Evolutionary conservation across 768 basidiomycete genomes (phyloP), one percentile per base, ranked within the genome.

Genomic region (Collybiopsis luxurians): DNA sequence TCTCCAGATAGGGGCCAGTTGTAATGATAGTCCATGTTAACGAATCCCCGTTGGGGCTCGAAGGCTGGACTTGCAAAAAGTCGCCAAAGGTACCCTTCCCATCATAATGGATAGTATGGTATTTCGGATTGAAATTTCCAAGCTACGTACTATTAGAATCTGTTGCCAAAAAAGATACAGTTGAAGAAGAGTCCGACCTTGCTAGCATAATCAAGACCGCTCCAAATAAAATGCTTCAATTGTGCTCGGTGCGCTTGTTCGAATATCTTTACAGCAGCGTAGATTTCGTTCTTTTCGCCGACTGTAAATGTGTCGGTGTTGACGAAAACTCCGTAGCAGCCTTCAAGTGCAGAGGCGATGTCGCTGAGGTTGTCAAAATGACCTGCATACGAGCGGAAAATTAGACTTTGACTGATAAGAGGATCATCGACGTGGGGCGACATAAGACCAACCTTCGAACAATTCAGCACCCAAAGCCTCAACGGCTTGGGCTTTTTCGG

Each of bases 81-180:
- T 77, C 77, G 7, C 65, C 66, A 1, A 78, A 72, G 15, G 72
- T 69, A 1, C 74, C 77, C 61, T 78, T 78, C 2, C 64, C 76
- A 53, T 77, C 74, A 61, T 71, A 69, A 57, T 78, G 76, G 38
- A 72, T 75, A n/a, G 67, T 63, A 43, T 67, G 67, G 63, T 78
- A 77, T 28, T 64, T 40, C 17, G 39, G 38, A 19, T 55, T 19
- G 17, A 21, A 55, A 15, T 44, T 44, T 55, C 42, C 53, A 17
- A 43, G 26, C 53, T 55, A 31, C 10, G 39, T 26, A 30, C 19
- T 9, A 19, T 6, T 5, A 6, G 31, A 34, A 13, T 34, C 31
- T 40, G 53, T n/a, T 17, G 27, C 24, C 4, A 23, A n/a, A 28
- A 13, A 19, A 12, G 11, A 26, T 26, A 30, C 13, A 27, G 11